These are phyloP conservation scores for Linum lewisii DNA, from an alignment of 345 rosid species.

Conservation along the genomic window DNA sequence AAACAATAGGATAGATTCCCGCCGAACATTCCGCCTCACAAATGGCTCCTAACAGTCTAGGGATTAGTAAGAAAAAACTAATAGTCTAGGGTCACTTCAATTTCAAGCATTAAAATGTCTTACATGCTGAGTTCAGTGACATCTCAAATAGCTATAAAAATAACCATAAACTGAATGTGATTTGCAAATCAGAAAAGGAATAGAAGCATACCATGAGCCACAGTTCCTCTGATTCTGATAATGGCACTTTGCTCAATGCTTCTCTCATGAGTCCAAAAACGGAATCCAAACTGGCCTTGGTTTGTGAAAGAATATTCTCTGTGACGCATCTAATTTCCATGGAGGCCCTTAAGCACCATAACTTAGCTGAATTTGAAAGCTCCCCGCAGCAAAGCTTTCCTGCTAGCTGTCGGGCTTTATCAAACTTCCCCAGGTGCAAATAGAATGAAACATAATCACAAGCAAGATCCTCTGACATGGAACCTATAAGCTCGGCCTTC, in stretches of 20 bases:
- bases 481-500: slow-evolving; percentile 54
- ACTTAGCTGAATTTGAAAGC: slow-evolving; percentile 40
- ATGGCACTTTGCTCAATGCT: slow-evolving; percentile 36
- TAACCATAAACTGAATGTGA: too few species aligned
- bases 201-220: slow-evolving; percentile 63
- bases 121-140: too few species aligned
- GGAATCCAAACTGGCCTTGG: slow-evolving; percentile 37
- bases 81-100: too few species aligned
- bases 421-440: slow-evolving; percentile 46
- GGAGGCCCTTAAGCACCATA: slow-evolving; percentile 56
- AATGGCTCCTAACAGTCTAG: too few species aligned
- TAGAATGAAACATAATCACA: slow-evolving; percentile 51
- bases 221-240: slow-evolving; percentile 60
- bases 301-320: slow-evolving; percentile 21
- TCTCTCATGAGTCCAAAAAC: slow-evolving; percentile 42
- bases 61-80: too few species aligned
- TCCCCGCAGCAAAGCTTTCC: slow-evolving; percentile 51
- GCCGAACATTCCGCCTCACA: too few species aligned
- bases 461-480: slow-evolving; percentile 61
- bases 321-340: slow-evolving; percentile 42
- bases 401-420: slow-evolving; percentile 53
- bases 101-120: too few species aligned
- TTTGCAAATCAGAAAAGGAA: background rate
- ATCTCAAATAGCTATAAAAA: too few species aligned
- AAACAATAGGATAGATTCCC: too few species aligned